Percentiles rank a stretch among this genome's conserved stretches.
These are phyloP conservation scores for Aspergillus candidus DNA, from an alignment of 2,329 filamentous ascomycete genomes.

Conservation along the genomic window DNA sequence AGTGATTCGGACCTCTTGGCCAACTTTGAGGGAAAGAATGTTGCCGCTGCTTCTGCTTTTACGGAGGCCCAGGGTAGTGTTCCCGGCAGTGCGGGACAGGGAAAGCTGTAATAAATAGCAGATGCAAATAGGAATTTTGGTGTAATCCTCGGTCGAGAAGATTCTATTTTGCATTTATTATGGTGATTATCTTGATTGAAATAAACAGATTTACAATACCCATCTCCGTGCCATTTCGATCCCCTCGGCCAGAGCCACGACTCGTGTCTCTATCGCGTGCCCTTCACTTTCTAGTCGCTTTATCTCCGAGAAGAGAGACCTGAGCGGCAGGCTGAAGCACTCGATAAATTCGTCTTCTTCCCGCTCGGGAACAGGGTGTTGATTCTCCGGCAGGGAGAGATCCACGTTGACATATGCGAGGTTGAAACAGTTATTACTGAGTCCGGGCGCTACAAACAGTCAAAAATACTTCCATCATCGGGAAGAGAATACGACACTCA, in stretches of 20 bases:
- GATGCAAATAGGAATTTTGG: too few species aligned
- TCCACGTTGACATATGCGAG: constrained; percentile 68
- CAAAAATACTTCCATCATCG: background rate
- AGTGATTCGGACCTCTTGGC: constrained; percentile 45
- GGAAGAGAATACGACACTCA: constrained; percentile 17
- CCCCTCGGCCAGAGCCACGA: constrained; percentile 72
- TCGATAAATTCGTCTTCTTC: constrained; percentile 82
- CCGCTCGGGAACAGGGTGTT: constrained; percentile 61
- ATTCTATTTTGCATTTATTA: too few species aligned
- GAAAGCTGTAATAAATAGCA: constrained; percentile 11
- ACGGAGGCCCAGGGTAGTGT: constrained; percentile 34
- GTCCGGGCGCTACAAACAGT: constrained; percentile 37
- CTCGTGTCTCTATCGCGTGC: constrained; percentile 71
- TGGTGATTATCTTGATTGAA: too few species aligned
- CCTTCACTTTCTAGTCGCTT: constrained; percentile 62
- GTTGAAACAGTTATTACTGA: constrained; percentile 46
- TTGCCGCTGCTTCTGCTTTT: constrained; percentile 42
- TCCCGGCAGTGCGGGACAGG: constrained; percentile 42
- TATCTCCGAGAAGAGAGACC: constrained; percentile 59
- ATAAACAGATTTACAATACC: constrained; percentile 11
- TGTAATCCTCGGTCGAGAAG: too few species aligned
- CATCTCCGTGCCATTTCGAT: constrained; percentile 62
- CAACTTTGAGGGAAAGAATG: constrained; percentile 49
- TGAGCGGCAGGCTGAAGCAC: constrained; percentile 63
- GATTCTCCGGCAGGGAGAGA: constrained; percentile 62